Evolutionary conservation across 306 rosid species (phyloP).

Genomic region (Pyrus bretschneideri): DNA sequence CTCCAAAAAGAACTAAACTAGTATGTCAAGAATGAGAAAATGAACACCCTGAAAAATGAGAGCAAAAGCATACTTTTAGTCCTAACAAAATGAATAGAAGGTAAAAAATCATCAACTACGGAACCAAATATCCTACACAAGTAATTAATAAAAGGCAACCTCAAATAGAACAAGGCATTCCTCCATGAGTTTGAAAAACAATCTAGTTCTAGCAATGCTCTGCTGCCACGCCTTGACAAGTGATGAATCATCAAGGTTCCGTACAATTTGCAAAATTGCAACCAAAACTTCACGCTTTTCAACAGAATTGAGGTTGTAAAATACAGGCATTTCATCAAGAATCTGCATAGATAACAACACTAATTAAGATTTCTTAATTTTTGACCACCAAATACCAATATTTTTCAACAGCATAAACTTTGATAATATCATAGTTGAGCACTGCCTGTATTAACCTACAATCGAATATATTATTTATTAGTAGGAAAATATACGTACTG

Average conservation of each 20-base stretch:
- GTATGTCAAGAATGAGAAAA: not conserved
- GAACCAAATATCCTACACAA: not conserved
- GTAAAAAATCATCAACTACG: not conserved
- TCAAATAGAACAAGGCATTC: constrained; percentile 83
- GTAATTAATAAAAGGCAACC: constrained; percentile 37
- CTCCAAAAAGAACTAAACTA: not conserved
- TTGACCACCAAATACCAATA: not conserved
- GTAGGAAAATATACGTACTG: not conserved
- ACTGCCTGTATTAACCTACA: not conserved
- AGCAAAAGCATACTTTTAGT: not conserved
- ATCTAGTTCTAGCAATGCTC: constrained; percentile 91
- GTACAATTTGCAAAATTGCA: constrained; percentile 85
- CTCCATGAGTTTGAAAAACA: constrained; percentile 97
- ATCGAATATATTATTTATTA: not conserved
- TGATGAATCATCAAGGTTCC: constrained; percentile 88
- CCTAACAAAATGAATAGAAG: not conserved
- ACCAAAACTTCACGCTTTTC: constrained; percentile 94
- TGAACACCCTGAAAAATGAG: not conserved
- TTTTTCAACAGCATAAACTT: not conserved
- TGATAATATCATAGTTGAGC: not conserved
- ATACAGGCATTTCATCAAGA: constrained; percentile 97
- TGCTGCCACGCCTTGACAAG: constrained; percentile 97
- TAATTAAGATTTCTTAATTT: constrained; percentile 1
- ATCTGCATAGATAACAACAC: constrained; percentile 49
- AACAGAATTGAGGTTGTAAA: constrained; percentile 78